Conservation (phyloP, 1,284 basidiomycete species). For the Moesziomyces sp. region DNA sequence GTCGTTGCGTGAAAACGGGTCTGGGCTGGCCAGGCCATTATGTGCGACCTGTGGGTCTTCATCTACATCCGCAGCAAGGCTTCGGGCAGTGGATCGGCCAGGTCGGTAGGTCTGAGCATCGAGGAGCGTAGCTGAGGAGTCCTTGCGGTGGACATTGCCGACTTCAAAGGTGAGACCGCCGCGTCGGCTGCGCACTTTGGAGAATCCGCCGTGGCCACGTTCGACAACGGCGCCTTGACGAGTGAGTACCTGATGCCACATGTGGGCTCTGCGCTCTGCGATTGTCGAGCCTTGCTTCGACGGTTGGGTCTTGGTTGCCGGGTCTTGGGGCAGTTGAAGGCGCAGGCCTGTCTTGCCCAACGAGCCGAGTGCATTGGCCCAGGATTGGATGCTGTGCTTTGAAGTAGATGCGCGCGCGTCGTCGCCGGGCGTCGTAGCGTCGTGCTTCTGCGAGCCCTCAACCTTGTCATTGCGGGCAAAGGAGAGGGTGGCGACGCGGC, state of each 20-base stretch:
- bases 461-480: slow-evolving; percentile 14
- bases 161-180: slow-evolving; percentile 44
- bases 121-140: slow-evolving; percentile 21
- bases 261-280: slow-evolving; percentile 54
- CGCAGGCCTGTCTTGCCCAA: slow-evolving; percentile 14
- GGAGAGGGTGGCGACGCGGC: slow-evolving; percentile 52
- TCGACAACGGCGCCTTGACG: slow-evolving; percentile 38
- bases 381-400: slow-evolving; percentile 28
- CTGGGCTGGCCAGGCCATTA: not conserved
- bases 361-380: slow-evolving; percentile 22
- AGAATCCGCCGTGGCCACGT: slow-evolving; percentile 21
- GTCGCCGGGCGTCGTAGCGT: not conserved
- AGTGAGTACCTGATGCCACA: slow-evolving; percentile 29
- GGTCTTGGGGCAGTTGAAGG: slow-evolving; percentile 16
- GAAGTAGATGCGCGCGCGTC: slow-evolving; percentile 2
- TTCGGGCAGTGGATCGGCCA: not conserved
- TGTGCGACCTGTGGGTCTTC: too few relatives aligned
- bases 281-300: slow-evolving; percentile 35
- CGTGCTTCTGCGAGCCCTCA: not conserved
- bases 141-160: slow-evolving; percentile 20
- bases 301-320: not conserved
- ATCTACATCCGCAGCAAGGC: not conserved
- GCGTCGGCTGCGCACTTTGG: slow-evolving; percentile 31
- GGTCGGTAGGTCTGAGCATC: slow-evolving; percentile 19
- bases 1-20: not conserved